Conservation (phyloP, 1,284 basidiomycete species). For the Puccinia novopanici region DNA sequence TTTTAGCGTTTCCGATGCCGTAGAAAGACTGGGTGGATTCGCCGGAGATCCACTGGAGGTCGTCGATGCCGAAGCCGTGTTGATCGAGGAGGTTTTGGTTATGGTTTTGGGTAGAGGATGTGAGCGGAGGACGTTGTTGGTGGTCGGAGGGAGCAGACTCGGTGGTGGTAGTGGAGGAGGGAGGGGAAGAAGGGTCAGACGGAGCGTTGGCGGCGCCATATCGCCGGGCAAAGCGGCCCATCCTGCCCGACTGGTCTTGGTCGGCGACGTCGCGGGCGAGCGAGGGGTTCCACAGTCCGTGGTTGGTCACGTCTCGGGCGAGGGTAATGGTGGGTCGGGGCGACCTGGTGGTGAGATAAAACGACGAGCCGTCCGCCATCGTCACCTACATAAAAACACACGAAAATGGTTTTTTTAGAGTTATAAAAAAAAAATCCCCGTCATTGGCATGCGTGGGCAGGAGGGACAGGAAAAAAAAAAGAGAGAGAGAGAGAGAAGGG, state of each 20-base stretch:
- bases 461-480: background rate
- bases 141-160: background rate
- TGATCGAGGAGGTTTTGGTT: background rate
- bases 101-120: background rate
- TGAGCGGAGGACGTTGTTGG: background rate
- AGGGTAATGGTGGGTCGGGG: constrained; percentile 18
- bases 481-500: background rate
- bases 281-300: constrained; percentile 44
- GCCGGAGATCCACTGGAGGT: constrained; percentile 46
- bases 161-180: background rate
- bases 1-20: constrained; percentile 45
- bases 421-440: too few relatives aligned
- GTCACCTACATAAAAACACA: constrained; percentile 29
- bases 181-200: background rate
- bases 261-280: constrained; percentile 43
- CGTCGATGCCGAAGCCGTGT: constrained; percentile 25
- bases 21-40: constrained; percentile 40
- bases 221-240: constrained; percentile 41
- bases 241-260: constrained; percentile 38
- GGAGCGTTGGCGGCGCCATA: background rate
- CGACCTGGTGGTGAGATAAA: constrained; percentile 26
- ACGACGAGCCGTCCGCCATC: constrained; percentile 31
- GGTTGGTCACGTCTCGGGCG: constrained; percentile 42
- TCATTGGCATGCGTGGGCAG: too few relatives aligned
- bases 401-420: background rate